A percentile compares a stretch with the other conserved stretches of the same genome.
Evolutionary conservation across 495 filamentous ascomycete genomes (phyloP).

Genomic region (Annulohypoxylon maeteangense): DNA sequence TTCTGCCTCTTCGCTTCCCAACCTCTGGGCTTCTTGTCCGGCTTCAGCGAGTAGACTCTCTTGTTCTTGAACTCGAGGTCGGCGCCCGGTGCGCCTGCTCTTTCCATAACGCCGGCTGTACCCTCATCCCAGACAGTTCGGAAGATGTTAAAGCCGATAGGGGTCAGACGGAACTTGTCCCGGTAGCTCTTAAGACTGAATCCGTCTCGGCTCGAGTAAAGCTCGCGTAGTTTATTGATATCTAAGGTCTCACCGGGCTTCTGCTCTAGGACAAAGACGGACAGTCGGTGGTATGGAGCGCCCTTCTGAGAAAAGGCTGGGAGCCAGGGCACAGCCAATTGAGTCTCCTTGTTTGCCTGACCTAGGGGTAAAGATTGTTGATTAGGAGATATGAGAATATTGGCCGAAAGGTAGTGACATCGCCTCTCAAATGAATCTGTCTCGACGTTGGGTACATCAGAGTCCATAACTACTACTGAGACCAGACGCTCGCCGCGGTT

Average conservation of each 20-base stretch:
- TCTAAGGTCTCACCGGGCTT: constrained; percentile 69
- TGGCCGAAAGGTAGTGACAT: constrained; percentile 84
- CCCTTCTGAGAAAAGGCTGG: constrained; percentile 90
- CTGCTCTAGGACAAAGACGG: constrained; percentile 86
- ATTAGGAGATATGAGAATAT: constrained; percentile 64
- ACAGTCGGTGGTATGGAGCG: constrained; percentile 87
- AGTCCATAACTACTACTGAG: constrained; percentile 84
- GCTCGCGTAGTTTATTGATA: constrained; percentile 65
- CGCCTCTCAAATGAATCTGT: constrained; percentile 80
- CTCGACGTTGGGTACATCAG: constrained; percentile 86
- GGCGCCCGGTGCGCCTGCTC: constrained; percentile 75
- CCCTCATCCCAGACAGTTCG: constrained; percentile 88
- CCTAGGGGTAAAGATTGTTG: constrained; percentile 60
- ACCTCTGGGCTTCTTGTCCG: constrained; percentile 60
- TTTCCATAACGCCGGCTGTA: constrained; percentile 85
- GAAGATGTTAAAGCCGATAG: constrained; percentile 89
- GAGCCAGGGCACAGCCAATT: constrained; percentile 82
- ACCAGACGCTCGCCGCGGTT: constrained; percentile 82
- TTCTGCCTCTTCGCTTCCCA: constrained; percentile 67
- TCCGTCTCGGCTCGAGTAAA: constrained; percentile 64
- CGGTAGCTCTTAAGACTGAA: constrained; percentile 79
- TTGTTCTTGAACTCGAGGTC: constrained; percentile 87
- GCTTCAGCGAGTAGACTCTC: constrained; percentile 64
- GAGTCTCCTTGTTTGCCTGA: constrained; percentile 60
- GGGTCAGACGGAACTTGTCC: constrained; percentile 70